Base-by-base conservation (phyloP, 2,329 filamentous ascomycete species). In the Trichoderma gracile region DNA sequence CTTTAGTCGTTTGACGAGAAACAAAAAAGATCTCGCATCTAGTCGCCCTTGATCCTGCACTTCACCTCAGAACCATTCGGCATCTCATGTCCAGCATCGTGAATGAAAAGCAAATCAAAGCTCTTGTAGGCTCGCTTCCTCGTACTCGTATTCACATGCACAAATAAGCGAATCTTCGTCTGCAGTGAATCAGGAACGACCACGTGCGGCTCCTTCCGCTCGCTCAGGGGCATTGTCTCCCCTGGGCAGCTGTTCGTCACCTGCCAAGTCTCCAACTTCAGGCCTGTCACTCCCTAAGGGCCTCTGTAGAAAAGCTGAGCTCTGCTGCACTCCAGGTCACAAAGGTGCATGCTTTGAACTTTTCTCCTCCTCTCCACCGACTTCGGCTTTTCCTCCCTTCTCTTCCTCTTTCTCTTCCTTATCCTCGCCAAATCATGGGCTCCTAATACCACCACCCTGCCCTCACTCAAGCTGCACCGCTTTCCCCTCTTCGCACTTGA, bases 231-330 rank as follows among this genome's bases (percentile, higher is more conserved):
- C 58, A 42, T 46, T 7, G 21, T 17, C n/a, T 19, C 59, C 59
- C 49, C 40, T 62, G 40, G 42, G 52, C 54, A 46, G 46, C 52
- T 56, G 60, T 42, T 42, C 42, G 21, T 47, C 54, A 60, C 21
- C 30, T 59, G 49, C 54, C 40, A 50, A 49, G 38, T 27, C 45
- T 25, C 15, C 30, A 30, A 6, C 53, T 53, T 25, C 25, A 15
- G 55, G 43, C 43, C 60, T 30, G 40, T 23, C 17, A 17, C 33
- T 25, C 50, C 21, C 45, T 43, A 21, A 47, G 30, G 23, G 43
- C 52, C 19, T 12, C 27, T 56, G n/a, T 25, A 17, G 12, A 49
- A 21, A 25, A 2, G 38, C 25, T 30, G 40, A 3, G 38, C 25
- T 50, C 57, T 61, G 42, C 42, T 45, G 40, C 42, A 7, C 40